A percentile compares a stretch with the other conserved stretches of the same genome.
Conservation (phyloP, 2,329 filamentous ascomycete genomes). For the Colletotrichum musicola region DNA sequence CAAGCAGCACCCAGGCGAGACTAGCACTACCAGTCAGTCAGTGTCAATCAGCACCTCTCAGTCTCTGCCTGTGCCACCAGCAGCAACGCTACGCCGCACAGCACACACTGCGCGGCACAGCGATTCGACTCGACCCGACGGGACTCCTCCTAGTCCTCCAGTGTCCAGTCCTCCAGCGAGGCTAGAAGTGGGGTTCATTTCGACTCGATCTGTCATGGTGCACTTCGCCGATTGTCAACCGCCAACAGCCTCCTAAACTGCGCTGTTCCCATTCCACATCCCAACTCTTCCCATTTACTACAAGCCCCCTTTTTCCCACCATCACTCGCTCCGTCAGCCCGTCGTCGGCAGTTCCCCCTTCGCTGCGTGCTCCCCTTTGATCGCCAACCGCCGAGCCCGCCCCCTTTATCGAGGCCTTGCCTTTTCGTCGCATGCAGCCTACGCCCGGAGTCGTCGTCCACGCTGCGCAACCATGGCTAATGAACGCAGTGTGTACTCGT, state of each 20-base stretch:
- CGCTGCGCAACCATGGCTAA: slow-evolving; percentile 44
- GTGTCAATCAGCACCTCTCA: slow-evolving; percentile 1
- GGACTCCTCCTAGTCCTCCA: background rate
- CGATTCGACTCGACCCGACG: slow-evolving; percentile 4
- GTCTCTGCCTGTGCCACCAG: background rate
- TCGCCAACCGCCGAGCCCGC: slow-evolving; percentile 12
- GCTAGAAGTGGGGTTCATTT: slow-evolving; percentile 44
- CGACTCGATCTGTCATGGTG: slow-evolving; percentile 39
- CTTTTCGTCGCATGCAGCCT: slow-evolving; percentile 34
- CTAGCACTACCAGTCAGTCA: slow-evolving; percentile 1
- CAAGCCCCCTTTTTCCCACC: slow-evolving; percentile 28
- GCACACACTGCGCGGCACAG: background rate
- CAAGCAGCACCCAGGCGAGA: slow-evolving; percentile 6
- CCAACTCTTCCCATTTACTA: slow-evolving; percentile 9
- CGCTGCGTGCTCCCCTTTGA: slow-evolving; percentile 4
- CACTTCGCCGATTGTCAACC: slow-evolving; percentile 37
- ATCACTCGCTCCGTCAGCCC: slow-evolving; percentile 8
- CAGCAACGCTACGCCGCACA: background rate
- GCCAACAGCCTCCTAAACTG: slow-evolving; percentile 33
- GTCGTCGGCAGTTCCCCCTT: slow-evolving; percentile 2
- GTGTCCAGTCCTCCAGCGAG: slow-evolving; percentile 37
- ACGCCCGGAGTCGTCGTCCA: slow-evolving; percentile 20
- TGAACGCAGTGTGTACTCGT: slow-evolving; percentile 65
- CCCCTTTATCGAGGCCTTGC: slow-evolving; percentile 2
- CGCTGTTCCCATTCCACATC: slow-evolving; percentile 37